Conservation (phyloP, 2,329 filamentous ascomycete species). For the Drechslerella dactyloides region DNA sequence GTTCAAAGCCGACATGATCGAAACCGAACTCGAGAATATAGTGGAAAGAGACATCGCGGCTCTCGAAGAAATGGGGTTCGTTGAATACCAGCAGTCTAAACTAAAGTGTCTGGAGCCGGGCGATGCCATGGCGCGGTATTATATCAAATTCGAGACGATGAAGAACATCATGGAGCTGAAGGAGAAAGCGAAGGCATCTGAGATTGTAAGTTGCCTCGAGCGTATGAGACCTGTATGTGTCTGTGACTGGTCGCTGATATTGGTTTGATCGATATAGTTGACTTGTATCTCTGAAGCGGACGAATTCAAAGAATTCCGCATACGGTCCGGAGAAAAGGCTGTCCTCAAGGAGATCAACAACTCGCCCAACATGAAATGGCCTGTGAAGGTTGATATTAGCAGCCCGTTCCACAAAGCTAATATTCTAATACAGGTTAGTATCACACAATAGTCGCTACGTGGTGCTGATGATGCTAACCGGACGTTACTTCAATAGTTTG, state of each 20-base stretch:
- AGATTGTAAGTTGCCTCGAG: slow-evolving; percentile 67
- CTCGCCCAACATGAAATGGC: slow-evolving; percentile 71
- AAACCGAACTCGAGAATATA: slow-evolving; percentile 72
- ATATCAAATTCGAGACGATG: slow-evolving; percentile 81
- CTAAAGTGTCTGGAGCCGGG: slow-evolving; percentile 75
- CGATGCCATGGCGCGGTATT: slow-evolving; percentile 81
- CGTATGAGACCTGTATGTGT: background rate
- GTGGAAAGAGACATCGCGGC: slow-evolving; percentile 72
- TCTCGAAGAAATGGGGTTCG: slow-evolving; percentile 68
- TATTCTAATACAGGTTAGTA: slow-evolving; percentile 70
- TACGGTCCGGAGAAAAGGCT: slow-evolving; percentile 72
- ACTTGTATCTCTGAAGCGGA: slow-evolving; percentile 70
- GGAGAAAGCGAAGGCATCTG: slow-evolving; percentile 67
- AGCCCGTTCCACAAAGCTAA: slow-evolving; percentile 76
- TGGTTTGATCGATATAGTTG: slow-evolving; percentile 63
- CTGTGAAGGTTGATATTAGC: slow-evolving; percentile 71
- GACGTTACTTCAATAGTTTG: slow-evolving; percentile 58
- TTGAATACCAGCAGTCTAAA: slow-evolving; percentile 59
- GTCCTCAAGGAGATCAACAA: slow-evolving; percentile 76
- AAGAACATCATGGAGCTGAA: slow-evolving; percentile 70
- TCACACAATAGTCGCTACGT: background rate
- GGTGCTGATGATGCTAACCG: background rate
- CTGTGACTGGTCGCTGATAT: slow-evolving; percentile 14
- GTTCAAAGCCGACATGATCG: slow-evolving; percentile 66
- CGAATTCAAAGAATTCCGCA: slow-evolving; percentile 75